Conservation (phyloP, 2,329 filamentous ascomycete species). For the Pyricularia pennisetigena region DNA sequence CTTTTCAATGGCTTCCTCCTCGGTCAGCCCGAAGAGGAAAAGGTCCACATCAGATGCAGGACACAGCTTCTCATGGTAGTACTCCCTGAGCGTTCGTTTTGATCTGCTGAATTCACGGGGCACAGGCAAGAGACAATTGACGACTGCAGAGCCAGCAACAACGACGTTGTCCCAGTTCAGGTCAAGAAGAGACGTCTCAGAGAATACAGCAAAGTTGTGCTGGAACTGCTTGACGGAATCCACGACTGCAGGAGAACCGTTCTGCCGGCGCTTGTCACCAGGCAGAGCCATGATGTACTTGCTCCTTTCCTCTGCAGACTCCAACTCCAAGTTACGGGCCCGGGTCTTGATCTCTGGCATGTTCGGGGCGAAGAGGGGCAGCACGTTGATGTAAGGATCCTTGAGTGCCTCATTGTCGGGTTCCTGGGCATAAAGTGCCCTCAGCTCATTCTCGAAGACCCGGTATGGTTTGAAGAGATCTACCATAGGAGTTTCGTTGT, state of each 20-base stretch:
- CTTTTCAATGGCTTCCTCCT: slow-evolving; percentile 71
- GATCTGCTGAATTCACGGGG: slow-evolving; percentile 50
- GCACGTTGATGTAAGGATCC: slow-evolving; percentile 50
- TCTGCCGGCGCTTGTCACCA: slow-evolving; percentile 47
- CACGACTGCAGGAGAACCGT: slow-evolving; percentile 60
- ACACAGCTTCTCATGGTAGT: slow-evolving; percentile 73
- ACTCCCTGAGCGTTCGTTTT: slow-evolving; percentile 56
- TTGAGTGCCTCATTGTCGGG: slow-evolving; percentile 46
- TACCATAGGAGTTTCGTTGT: slow-evolving; percentile 41
- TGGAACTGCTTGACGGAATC: slow-evolving; percentile 59
- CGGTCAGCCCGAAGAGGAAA: slow-evolving; percentile 71
- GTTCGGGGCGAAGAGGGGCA: slow-evolving; percentile 53
- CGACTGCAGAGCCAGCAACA: slow-evolving; percentile 70
- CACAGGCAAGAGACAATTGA: slow-evolving; percentile 67
- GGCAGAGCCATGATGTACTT: slow-evolving; percentile 62
- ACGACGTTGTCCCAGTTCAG: slow-evolving; percentile 78
- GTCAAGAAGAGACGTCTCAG: slow-evolving; percentile 65
- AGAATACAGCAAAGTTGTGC: slow-evolving; percentile 71
- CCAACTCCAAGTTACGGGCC: slow-evolving; percentile 46
- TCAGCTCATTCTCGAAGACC: slow-evolving; percentile 55
- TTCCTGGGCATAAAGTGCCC: slow-evolving; percentile 60
- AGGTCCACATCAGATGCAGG: slow-evolving; percentile 82
- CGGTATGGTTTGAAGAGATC: slow-evolving; percentile 58
- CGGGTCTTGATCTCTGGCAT: slow-evolving; percentile 50
- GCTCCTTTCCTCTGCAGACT: slow-evolving; percentile 50